Conservation (phyloP, 805 yeast species). For the Yarrowia alimentaria region DNA sequence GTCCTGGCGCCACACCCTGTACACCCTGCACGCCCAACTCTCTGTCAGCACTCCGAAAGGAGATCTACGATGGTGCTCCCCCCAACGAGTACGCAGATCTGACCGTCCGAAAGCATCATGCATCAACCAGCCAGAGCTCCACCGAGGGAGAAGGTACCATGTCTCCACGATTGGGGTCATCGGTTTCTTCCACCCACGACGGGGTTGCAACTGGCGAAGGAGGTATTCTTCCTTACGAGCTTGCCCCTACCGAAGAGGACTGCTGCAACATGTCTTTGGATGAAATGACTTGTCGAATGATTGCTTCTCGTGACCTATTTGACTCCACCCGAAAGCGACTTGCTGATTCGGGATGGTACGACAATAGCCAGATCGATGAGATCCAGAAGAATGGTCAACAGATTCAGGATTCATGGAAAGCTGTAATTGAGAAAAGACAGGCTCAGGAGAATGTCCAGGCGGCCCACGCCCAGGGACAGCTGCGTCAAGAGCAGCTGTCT, state of each 20-base stretch:
- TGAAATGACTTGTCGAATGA: slow-evolving; percentile 25
- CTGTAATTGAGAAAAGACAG: slow-evolving; percentile 8
- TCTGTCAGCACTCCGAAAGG: slow-evolving; percentile 21
- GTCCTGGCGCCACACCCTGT: slow-evolving; percentile 23
- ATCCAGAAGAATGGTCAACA: slow-evolving; percentile 24
- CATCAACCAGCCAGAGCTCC: slow-evolving; percentile 23
- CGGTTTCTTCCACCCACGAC: slow-evolving; percentile 21
- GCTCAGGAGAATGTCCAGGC: slow-evolving; percentile 3
- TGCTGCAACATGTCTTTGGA: slow-evolving; percentile 17
- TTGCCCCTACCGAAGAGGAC: slow-evolving; percentile 25
- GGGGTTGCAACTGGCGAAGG: slow-evolving; percentile 23
- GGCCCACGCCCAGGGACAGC: slow-evolving; percentile 7
- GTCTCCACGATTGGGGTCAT: slow-evolving; percentile 24
- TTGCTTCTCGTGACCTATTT: slow-evolving; percentile 22
- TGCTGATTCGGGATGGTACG: slow-evolving; percentile 27
- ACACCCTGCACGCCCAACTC: slow-evolving; percentile 27
- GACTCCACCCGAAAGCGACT: slow-evolving; percentile 21
- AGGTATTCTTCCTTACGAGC: slow-evolving; percentile 25
- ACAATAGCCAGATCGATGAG: slow-evolving; percentile 20
- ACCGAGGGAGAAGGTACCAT: slow-evolving; percentile 24
- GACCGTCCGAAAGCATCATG: slow-evolving; percentile 14
- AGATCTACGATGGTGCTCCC: slow-evolving; percentile 8
- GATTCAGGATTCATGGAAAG: slow-evolving; percentile 12
- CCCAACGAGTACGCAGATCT: slow-evolving; percentile 10
- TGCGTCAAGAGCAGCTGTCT: background rate